These are phyloP conservation scores for Euphrasia arctica DNA, from an alignment of 305 asterid genomes.

Conservation along the genomic window DNA sequence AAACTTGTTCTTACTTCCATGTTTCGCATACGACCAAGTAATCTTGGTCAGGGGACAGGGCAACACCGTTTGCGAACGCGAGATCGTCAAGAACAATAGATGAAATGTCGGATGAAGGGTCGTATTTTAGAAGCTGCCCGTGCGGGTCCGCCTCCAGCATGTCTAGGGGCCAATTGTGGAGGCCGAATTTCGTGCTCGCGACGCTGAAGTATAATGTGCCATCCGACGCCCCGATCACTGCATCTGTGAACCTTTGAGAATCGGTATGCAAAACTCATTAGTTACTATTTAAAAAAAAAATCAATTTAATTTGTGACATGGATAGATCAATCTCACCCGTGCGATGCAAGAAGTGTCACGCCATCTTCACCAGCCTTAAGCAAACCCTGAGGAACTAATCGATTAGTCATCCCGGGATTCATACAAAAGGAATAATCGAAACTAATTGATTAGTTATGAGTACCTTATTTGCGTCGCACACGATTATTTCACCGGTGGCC, in stretches of 20 bases:
- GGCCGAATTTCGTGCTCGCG: constrained; percentile 50
- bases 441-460: neutral
- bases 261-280: neutral
- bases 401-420: neutral
- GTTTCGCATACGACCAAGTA: constrained; percentile 64
- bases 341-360: constrained; percentile 44
- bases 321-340: constrained; percentile 21
- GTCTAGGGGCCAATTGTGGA: constrained; percentile 51
- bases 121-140: constrained; percentile 58
- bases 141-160: constrained; percentile 51
- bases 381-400: constrained; percentile 45
- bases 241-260: constrained; percentile 58
- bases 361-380: constrained; percentile 58
- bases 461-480: constrained; percentile 58
- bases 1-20: constrained; percentile 50
- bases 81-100: constrained; percentile 47
- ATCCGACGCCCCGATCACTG: constrained; percentile 54
- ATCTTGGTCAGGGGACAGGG: constrained; percentile 50
- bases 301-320: too few species aligned
- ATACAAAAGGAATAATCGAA: neutral
- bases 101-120: constrained; percentile 38
- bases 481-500: constrained; percentile 43
- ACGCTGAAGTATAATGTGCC: constrained; percentile 64
- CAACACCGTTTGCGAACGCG: constrained; percentile 72
- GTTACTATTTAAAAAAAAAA: neutral